A percentile compares a stretch with the other conserved stretches of the same genome.
phyloP scores from a whole-genome alignment of 345 rosid genomes.

The Boechera retrofracta region DNA sequence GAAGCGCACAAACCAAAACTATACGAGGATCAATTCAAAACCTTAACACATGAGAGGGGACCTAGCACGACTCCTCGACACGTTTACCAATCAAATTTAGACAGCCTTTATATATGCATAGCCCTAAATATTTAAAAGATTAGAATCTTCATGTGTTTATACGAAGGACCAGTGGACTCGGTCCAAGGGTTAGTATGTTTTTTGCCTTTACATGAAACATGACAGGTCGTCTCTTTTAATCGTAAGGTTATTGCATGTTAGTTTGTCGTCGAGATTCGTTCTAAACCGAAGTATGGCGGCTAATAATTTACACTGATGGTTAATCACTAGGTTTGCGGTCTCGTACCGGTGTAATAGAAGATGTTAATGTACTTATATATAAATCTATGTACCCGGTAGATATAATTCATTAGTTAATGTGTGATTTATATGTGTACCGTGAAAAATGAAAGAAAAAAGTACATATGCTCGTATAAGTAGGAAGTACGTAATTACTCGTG shows the following conservation, averaged over 20 bases:
- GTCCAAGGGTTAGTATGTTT: constrained; percentile 40
- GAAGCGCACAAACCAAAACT: constrained; percentile 7
- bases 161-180: constrained; percentile 36
- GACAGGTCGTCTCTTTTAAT: constrained; percentile 30
- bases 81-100: constrained; percentile 37
- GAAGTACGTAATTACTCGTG: not conserved
- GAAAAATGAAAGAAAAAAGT: not conserved
- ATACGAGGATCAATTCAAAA: constrained; percentile 23
- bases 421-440: constrained; percentile 21
- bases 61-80: constrained; percentile 30
- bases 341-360: constrained; percentile 31
- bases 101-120: constrained; percentile 22
- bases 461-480: not conserved
- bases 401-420: not conserved
- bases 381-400: constrained; percentile 30
- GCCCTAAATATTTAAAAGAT: constrained; percentile 3
- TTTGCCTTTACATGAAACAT: constrained; percentile 19
- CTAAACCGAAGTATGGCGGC: constrained; percentile 31
- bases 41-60: constrained; percentile 30
- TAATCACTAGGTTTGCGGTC: constrained; percentile 32
- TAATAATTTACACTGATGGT: constrained; percentile 37
- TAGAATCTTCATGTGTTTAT: constrained; percentile 3
- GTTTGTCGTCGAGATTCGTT: constrained; percentile 23
- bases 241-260: constrained; percentile 32
- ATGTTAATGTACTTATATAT: constrained; percentile 21